Percentiles rank a stretch among this genome's conserved stretches.
These are phyloP conservation scores for Nannizziopsis arthrosporioides DNA, from an alignment of 2,329 filamentous ascomycete species.

Conservation along the genomic window DNA sequence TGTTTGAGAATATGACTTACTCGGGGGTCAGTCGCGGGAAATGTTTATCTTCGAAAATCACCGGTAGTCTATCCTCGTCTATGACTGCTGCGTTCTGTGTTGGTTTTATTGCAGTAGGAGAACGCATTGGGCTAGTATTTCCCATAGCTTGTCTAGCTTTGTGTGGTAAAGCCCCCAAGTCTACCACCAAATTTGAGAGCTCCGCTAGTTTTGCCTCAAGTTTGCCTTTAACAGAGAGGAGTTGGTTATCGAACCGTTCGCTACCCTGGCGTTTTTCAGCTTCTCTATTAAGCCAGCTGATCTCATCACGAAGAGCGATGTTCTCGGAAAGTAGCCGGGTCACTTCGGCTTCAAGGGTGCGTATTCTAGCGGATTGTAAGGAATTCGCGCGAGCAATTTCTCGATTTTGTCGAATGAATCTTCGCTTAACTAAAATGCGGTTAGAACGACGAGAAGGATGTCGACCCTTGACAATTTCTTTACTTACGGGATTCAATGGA, in stretches of 20 bases:
- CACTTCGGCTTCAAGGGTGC: conserved; percentile 51
- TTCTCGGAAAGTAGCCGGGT: conserved; percentile 51
- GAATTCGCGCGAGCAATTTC: conserved; percentile 55
- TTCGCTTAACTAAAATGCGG: conserved; percentile 44
- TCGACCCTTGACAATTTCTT: not conserved
- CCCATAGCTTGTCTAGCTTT: not conserved
- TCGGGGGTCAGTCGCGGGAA: conserved; percentile 47
- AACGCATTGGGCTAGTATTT: too few relatives aligned
- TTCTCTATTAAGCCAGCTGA: conserved; percentile 46
- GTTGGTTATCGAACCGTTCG: conserved; percentile 35
- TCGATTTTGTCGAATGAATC: conserved; percentile 55
- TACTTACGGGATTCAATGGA: conserved; percentile 39
- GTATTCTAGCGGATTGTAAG: conserved; percentile 52
- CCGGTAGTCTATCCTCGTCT: conserved; percentile 39
- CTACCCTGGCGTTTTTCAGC: conserved; percentile 39
- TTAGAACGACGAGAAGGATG: not conserved
- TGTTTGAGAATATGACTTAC: conserved; percentile 28
- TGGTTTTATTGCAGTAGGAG: not conserved
- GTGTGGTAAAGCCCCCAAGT: conserved; percentile 38
- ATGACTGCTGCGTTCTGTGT: conserved; percentile 9
- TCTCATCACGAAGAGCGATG: conserved; percentile 46
- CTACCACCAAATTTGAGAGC: conserved; percentile 42
- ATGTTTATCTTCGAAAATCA: conserved; percentile 48
- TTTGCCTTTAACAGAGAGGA: conserved; percentile 43
- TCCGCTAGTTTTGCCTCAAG: conserved; percentile 48